A percentile compares a stretch with the other conserved stretches of the same genome.
Conservation (phyloP, 1,284 basidiomycete species). For the Apiotrichum brassicae region DNA sequence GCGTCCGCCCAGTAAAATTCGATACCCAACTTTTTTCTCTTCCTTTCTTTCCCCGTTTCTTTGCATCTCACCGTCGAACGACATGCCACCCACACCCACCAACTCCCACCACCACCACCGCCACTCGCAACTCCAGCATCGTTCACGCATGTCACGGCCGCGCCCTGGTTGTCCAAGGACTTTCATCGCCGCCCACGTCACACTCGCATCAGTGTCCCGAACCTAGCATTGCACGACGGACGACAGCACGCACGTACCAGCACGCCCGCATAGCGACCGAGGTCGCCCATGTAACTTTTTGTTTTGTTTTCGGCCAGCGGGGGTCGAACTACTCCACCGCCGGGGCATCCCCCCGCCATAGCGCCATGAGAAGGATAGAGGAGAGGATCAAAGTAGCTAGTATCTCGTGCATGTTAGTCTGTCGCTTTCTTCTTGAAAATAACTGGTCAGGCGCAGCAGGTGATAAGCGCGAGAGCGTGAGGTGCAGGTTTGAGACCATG, state of each 20-base stretch:
- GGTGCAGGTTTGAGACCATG: no score
- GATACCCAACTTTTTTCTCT: slow-evolving; percentile 11
- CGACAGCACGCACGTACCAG: neutral
- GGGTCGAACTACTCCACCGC: neutral
- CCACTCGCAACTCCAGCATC: slow-evolving; percentile 13
- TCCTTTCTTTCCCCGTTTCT: slow-evolving; percentile 1
- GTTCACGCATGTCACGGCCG: slow-evolving; percentile 26
- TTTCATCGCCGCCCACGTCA: slow-evolving; percentile 27
- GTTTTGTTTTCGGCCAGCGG: slow-evolving; percentile 1
- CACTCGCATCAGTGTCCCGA: slow-evolving; percentile 15
- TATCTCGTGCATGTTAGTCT: slow-evolving; percentile 15
- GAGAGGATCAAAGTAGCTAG: slow-evolving; percentile 1
- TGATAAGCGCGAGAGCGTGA: no score
- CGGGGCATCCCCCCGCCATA: neutral
- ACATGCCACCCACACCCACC: slow-evolving; percentile 5
- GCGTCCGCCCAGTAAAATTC: neutral
- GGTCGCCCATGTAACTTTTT: slow-evolving; percentile 6
- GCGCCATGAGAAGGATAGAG: slow-evolving; percentile 13
- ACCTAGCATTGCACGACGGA: slow-evolving; percentile 15
- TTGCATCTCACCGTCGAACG: slow-evolving; percentile 14
- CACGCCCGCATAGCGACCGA: slow-evolving; percentile 8
- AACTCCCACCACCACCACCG: slow-evolving; percentile 3
- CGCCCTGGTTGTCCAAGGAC: slow-evolving; percentile 46
- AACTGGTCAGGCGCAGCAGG: no score
- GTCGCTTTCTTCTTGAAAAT: neutral